phyloP scores from a whole-genome alignment of 495 filamentous ascomycete species.

The Aspergillus haitiensis region DNA sequence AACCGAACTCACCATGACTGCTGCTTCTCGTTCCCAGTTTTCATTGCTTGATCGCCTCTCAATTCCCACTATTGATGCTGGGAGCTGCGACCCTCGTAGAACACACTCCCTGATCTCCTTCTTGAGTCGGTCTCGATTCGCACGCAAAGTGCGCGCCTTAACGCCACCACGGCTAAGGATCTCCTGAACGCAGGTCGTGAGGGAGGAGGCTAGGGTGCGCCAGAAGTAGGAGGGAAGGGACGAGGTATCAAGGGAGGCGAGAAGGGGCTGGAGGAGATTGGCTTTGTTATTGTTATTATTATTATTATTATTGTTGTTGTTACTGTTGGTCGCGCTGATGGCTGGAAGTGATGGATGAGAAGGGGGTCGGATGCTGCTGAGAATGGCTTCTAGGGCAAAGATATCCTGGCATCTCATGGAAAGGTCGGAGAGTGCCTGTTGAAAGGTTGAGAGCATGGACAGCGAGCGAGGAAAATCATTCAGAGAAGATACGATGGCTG shows the following conservation, averaged over 20 bases:
- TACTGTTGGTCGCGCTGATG: slow-evolving; percentile 8
- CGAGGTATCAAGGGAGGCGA: slow-evolving; percentile 79
- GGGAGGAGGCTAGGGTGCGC: slow-evolving; percentile 75
- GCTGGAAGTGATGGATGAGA: slow-evolving; percentile 59
- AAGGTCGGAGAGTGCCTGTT: slow-evolving; percentile 78
- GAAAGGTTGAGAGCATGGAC: slow-evolving; percentile 76
- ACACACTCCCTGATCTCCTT: slow-evolving; percentile 84
- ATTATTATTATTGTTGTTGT: slow-evolving; percentile 10
- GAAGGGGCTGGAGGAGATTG: slow-evolving; percentile 72
- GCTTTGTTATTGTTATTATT: slow-evolving; percentile 6
- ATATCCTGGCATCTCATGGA: slow-evolving; percentile 86
- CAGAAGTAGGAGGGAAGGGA: slow-evolving; percentile 90
- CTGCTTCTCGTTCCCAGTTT: slow-evolving; percentile 87
- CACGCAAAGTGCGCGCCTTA: slow-evolving; percentile 74
- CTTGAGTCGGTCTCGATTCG: slow-evolving; percentile 71
- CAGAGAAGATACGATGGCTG: slow-evolving; percentile 70
- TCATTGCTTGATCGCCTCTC: slow-evolving; percentile 44
- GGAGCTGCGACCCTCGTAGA: slow-evolving; percentile 65
- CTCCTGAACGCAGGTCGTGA: slow-evolving; percentile 77
- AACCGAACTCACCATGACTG: slow-evolving; percentile 88
- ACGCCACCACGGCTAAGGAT: slow-evolving; percentile 79
- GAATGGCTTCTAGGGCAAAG: slow-evolving; percentile 77
- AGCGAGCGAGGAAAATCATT: slow-evolving; percentile 70
- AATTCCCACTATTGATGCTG: slow-evolving; percentile 47
- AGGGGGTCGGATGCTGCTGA: slow-evolving; percentile 66